Conservation (phyloP, 2,329 filamentous ascomycete species). For the Acephala macrosclerotiorum region DNA sequence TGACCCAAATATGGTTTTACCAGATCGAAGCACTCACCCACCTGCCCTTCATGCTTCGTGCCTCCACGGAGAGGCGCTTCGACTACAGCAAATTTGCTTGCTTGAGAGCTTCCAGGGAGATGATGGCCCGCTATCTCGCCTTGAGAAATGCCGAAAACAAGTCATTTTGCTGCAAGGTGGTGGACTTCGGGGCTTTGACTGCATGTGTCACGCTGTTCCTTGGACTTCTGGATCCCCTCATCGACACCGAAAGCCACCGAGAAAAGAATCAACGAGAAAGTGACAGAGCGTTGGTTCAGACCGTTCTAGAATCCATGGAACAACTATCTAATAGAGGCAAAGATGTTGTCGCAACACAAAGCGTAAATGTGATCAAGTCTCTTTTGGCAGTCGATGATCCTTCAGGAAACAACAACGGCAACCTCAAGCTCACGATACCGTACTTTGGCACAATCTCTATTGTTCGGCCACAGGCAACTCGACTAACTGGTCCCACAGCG, state of each 20-base stretch:
- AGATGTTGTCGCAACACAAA: constrained; percentile 39
- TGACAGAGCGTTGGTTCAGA: constrained; percentile 36
- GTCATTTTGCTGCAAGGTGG: constrained; percentile 41
- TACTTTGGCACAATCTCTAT: constrained; percentile 44
- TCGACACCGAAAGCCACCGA: constrained; percentile 24
- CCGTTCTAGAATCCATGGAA: constrained; percentile 36
- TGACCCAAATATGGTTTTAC: constrained; percentile 42
- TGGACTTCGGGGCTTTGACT: constrained; percentile 43
- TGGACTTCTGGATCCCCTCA: constrained; percentile 33
- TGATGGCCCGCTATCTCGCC: constrained; percentile 38
- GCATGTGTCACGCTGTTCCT: constrained; percentile 41
- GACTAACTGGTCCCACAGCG: neutral
- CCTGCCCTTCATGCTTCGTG: constrained; percentile 44
- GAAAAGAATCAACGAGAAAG: constrained; percentile 28
- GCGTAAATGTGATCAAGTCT: constrained; percentile 40
- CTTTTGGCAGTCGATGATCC: constrained; percentile 37
- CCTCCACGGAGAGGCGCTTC: constrained; percentile 41
- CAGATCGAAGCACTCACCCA: constrained; percentile 41
- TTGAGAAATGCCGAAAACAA: constrained; percentile 30
- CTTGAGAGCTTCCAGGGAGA: constrained; percentile 40
- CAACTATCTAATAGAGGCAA: constrained; percentile 25
- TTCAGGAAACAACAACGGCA: constrained; percentile 27
- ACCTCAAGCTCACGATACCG: constrained; percentile 43
- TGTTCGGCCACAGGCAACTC: constrained; percentile 27
- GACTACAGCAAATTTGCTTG: constrained; percentile 44